Percentiles rank a stretch among this genome's conserved stretches.
phyloP scores from a whole-genome alignment of 2,329 filamentous ascomycete genomes.

The Calonectria ilicicola region DNA sequence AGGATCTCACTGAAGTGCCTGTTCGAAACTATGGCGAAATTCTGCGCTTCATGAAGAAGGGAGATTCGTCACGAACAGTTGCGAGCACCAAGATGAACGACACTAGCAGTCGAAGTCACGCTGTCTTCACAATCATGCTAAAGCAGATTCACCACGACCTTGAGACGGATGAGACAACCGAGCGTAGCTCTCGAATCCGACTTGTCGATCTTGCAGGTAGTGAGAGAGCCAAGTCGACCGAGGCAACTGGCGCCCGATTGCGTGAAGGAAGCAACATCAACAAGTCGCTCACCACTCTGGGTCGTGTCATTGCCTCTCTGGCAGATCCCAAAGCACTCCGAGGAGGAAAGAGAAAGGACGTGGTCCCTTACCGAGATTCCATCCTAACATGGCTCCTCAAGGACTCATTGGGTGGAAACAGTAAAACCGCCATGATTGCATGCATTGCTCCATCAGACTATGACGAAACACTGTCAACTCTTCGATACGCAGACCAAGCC shows the following conservation, averaged over 20 bases:
- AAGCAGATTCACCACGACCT: slow-evolving; percentile 99
- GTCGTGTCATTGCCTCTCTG: slow-evolving; percentile 93
- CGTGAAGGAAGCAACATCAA: slow-evolving; percentile 99
- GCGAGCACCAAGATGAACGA: slow-evolving; percentile 99
- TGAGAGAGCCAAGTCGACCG: slow-evolving; percentile 93
- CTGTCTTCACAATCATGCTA: slow-evolving; percentile 97
- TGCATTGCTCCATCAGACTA: slow-evolving; percentile 97
- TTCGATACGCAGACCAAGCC: slow-evolving; percentile 97
- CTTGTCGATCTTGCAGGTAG: slow-evolving; percentile 95
- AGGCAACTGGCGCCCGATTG: slow-evolving; percentile 90
- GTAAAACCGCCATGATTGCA: slow-evolving; percentile 99
- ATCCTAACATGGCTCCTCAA: slow-evolving; percentile 88
- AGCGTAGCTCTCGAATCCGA: slow-evolving; percentile 92
- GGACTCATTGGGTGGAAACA: slow-evolving; percentile 95
- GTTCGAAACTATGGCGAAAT: slow-evolving; percentile 91
- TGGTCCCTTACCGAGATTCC: slow-evolving; percentile 94
- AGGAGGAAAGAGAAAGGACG: slow-evolving; percentile 68
- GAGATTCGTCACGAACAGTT: slow-evolving; percentile 87
- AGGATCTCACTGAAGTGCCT: slow-evolving; percentile 93
- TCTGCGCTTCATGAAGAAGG: slow-evolving; percentile 88
- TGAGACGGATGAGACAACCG: slow-evolving; percentile 97
- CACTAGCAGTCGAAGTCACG: slow-evolving; percentile 94
- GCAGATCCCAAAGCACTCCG: slow-evolving; percentile 74
- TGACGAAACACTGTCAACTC: slow-evolving; percentile 94
- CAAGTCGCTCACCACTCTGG: slow-evolving; percentile 95